Evolutionary conservation across 164 flowering plant genomes (phyloP).

Genomic region (Dillenia suffruticosa): DNA sequence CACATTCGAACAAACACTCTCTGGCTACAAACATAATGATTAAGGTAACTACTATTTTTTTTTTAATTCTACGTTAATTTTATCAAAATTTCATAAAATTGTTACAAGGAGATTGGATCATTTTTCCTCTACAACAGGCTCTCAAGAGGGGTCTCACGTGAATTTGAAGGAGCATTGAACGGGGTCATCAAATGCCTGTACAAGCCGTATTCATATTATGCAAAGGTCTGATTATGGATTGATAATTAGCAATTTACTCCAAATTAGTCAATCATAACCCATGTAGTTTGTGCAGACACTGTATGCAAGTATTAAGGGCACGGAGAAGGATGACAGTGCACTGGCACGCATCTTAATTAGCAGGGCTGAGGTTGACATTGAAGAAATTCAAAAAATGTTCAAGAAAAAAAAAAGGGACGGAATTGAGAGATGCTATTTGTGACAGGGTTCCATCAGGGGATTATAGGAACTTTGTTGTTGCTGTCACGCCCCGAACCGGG

Average conservation of each 20-base stretch:
- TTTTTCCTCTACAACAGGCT: constrained; percentile 24
- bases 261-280: too few relatives aligned
- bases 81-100: too few relatives aligned
- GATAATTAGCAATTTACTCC: too few relatives aligned
- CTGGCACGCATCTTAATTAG: constrained; percentile 44
- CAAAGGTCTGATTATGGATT: constrained; percentile 41
- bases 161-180: constrained; percentile 52
- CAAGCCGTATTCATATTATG: constrained; percentile 54
- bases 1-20: constrained; percentile 60
- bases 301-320: constrained; percentile 39
- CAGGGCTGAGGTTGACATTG: constrained; percentile 64
- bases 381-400: constrained; percentile 42
- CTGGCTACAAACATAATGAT: constrained; percentile 65
- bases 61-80: neutral
- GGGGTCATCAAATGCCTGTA: constrained; percentile 51
- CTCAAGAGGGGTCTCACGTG: constrained; percentile 37
- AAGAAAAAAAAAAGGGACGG: constrained; percentile 42
- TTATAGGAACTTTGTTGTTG: constrained; percentile 52
- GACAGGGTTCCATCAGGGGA: constrained; percentile 36
- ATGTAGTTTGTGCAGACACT: constrained; percentile 22
- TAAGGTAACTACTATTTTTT: constrained; percentile 26
- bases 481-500: too few relatives aligned
- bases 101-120: too few relatives aligned
- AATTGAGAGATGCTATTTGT: constrained; percentile 41
- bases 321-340: constrained; percentile 16